Base-by-base conservation (phyloP, 2,329 filamentous ascomycete genomes). In the Macroventuria anomochaeta region DNA sequence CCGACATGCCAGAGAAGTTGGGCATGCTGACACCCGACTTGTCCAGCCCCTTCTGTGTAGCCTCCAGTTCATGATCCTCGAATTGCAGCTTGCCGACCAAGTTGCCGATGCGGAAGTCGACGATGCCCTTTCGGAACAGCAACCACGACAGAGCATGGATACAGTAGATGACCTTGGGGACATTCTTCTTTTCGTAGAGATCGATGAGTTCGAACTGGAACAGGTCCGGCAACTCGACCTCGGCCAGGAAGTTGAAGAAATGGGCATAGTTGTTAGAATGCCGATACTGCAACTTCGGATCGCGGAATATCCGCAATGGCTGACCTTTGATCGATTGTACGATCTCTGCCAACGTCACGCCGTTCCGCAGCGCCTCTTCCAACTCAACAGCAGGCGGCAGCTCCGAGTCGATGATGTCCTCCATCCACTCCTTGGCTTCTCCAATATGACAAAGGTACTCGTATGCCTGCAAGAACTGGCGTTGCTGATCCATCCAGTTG, bases 401-500 rank as follows among this genome's bases (percentile, higher is more conserved):
- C 44, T 88, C 81, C 61, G 88, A 87, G 58, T 93, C 86, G 50
- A 95, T 91, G 55, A 97, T 86, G 71, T 96, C 87, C 70, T 99
- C 95, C 62, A 99, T 96, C 95, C 95, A 99, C 76, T 97, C 93
- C 73, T 97, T 97, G 18, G 95, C 95, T 79, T 99, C 95, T 73
- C 95, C 95, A 62, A 99, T 97, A 71, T 99, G 95, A 72, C 95
- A 99, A 31, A 99, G 88, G 72, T 99, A 99, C 74, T 99, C 95
- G 71, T 99, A 99, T 6, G 95, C 95, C 75, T 96, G 91, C 46
- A 99, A 78, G 68, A 97, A 97, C 73, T 97, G 93, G 21, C 95
- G 86, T 72, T 99, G 93, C 72, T 96, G 95, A 74, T 99, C 95
- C 93, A 99, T 99, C 95, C 95, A 99, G 72, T 93, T 96, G 42